Evolutionary conservation across 345 rosid species (phyloP).

Genomic region (Brassica juncea): DNA sequence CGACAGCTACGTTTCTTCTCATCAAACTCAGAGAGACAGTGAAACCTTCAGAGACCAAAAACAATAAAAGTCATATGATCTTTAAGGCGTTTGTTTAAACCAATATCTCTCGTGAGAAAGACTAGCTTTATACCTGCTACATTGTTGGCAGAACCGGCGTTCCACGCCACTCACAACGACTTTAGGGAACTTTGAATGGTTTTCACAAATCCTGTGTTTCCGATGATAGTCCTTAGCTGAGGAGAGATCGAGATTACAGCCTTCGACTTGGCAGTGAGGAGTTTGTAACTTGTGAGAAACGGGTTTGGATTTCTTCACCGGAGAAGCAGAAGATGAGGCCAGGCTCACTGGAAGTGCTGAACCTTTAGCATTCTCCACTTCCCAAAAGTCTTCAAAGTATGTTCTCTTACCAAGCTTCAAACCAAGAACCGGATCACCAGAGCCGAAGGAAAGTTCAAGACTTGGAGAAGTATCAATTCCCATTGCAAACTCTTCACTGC

Average conservation of each 20-base stretch:
- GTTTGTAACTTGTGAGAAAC: not conserved
- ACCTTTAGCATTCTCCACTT: constrained; percentile 8
- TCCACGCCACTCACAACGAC: constrained; percentile 78
- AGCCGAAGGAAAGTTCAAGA: constrained; percentile 12
- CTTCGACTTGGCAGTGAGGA: constrained; percentile 17
- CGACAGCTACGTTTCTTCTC: constrained; percentile 95
- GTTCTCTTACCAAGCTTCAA: constrained; percentile 8
- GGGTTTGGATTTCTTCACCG: not conserved
- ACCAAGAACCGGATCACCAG: constrained; percentile 12
- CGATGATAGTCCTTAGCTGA: constrained; percentile 13
- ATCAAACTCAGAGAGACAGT: constrained; percentile 82
- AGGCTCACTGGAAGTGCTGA: not conserved
- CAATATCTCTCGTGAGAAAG: not conserved
- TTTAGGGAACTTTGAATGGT: constrained; percentile 46
- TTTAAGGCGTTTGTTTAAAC: constrained; percentile 1
- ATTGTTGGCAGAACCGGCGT: constrained; percentile 95
- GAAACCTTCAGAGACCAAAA: constrained; percentile 62
- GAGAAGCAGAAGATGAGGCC: constrained; percentile 1
- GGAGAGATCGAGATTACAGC: constrained; percentile 8
- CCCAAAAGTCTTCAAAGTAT: constrained; percentile 19
- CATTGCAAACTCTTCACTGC: not conserved
- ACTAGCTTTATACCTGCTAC: constrained; percentile 69
- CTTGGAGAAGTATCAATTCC: constrained; percentile 10
- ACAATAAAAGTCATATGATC: not conserved
- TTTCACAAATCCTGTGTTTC: constrained; percentile 13